Evolutionary conservation across 768 basidiomycete species (phyloP).

Genomic region (Calocybe cyanea): DNA sequence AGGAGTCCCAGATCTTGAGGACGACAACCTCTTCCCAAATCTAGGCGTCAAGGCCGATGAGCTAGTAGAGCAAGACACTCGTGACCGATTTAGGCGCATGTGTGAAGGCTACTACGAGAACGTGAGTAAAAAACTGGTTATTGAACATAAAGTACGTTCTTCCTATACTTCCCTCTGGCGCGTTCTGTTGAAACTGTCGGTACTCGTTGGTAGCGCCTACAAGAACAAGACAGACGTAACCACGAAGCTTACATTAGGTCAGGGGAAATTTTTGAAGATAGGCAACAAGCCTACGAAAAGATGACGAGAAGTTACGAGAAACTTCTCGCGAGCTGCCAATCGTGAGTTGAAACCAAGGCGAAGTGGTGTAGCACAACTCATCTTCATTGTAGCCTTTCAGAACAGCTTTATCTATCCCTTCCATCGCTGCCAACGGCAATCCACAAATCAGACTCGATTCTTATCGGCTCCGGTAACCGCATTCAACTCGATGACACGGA

Average conservation of each 20-base stretch:
- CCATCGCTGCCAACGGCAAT: conserved; percentile 82
- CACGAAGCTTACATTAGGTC: conserved; percentile 99
- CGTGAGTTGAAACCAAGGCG: conserved; percentile 40
- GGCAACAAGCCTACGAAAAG: conserved; percentile 98
- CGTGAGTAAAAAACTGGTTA: conserved; percentile 86
- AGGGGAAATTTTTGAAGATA: conserved; percentile 98
- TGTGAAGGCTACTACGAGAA: conserved; percentile 92
- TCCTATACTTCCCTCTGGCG: not conserved
- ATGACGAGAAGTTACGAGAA: conserved; percentile 97
- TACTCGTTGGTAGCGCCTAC: conserved; percentile 61
- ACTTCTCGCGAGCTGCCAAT: conserved; percentile 81
- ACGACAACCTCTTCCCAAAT: conserved; percentile 34
- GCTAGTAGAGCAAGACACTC: conserved; percentile 79
- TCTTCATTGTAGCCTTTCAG: conserved; percentile 63
- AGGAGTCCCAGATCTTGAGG: conserved; percentile 32
- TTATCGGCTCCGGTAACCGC: conserved; percentile 53
- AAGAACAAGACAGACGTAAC: conserved; percentile 95
- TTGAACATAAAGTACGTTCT: conserved; percentile 77
- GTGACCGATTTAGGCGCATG: conserved; percentile 88
- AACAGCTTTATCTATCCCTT: conserved; percentile 79
- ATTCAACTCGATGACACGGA: conserved; percentile 48
- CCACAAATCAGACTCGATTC: conserved; percentile 77
- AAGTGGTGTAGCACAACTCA: conserved; percentile 11
- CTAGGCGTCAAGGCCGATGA: conserved; percentile 57
- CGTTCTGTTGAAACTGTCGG: not conserved